Percentiles rank a stretch among this genome's conserved stretches.
Conservation (phyloP, 148 eudicot genomes). For the Vaccinium darrowii region DNA sequence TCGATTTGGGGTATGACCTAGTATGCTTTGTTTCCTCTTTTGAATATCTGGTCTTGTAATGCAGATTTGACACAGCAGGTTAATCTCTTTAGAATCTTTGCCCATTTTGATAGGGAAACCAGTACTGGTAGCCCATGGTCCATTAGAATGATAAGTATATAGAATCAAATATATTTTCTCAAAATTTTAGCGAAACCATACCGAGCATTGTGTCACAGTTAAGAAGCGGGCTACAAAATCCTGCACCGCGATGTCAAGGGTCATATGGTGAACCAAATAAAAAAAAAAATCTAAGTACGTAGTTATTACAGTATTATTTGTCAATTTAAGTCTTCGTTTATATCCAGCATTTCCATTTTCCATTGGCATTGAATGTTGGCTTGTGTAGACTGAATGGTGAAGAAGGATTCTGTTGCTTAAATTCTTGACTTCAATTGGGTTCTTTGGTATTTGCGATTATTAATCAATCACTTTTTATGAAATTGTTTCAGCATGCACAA, state of each 20-base stretch:
- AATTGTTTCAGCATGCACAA: conserved; percentile 19
- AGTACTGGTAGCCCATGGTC: not conserved
- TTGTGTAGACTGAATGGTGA: not conserved
- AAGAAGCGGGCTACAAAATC: not conserved
- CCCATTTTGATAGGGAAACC: not conserved
- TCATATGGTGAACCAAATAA: too few species aligned
- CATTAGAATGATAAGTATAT: not conserved
- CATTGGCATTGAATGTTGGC: not conserved
- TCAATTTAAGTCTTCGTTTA: not conserved
- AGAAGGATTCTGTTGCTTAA: not conserved
- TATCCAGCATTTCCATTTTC: not conserved
- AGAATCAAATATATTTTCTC: not conserved
- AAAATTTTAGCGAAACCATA: not conserved
- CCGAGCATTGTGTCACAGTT: not conserved
- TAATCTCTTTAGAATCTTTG: not conserved
- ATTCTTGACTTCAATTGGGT: not conserved
- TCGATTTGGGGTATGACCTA: not conserved
- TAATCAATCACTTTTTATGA: not conserved
- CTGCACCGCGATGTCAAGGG: not conserved
- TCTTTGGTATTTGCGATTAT: not conserved
- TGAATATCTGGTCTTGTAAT: too few species aligned
- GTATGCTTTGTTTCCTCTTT: too few species aligned
- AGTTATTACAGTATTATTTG: not conserved
- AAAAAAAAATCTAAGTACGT: not conserved
- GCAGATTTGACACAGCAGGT: too few species aligned